phyloP scores from a whole-genome alignment of 2,329 filamentous ascomycete species.

The Thelonectria olida region DNA sequence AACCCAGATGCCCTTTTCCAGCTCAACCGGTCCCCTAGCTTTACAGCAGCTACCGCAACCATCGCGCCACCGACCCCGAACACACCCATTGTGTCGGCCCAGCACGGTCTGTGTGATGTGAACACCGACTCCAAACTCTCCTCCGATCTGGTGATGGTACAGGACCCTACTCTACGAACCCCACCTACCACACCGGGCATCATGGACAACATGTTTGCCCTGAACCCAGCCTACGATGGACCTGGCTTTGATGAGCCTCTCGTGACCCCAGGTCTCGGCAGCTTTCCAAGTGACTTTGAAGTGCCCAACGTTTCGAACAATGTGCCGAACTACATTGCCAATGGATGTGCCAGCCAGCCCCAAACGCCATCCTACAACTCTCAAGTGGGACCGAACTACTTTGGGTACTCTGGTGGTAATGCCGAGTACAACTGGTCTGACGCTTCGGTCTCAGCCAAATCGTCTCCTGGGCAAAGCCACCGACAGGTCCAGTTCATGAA shows the following conservation, averaged over 20 bases:
- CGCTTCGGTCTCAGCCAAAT: slow-evolving; percentile 48
- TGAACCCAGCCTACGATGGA: slow-evolving; percentile 52
- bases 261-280: slow-evolving; percentile 56
- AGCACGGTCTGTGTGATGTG: slow-evolving; percentile 51
- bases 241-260: slow-evolving; percentile 58
- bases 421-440: slow-evolving; percentile 63
- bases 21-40: slow-evolving; percentile 53
- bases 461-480: slow-evolving; percentile 45
- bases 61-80: slow-evolving; percentile 61
- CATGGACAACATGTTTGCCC: slow-evolving; percentile 51
- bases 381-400: slow-evolving; percentile 54
- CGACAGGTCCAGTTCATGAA: slow-evolving; percentile 48
- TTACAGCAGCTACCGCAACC: slow-evolving; percentile 48
- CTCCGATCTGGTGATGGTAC: slow-evolving; percentile 42
- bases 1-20: slow-evolving; percentile 57
- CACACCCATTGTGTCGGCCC: slow-evolving; percentile 54
- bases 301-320: slow-evolving; percentile 50
- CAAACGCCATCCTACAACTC: slow-evolving; percentile 58
- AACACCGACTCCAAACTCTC: slow-evolving; percentile 44
- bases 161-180: slow-evolving; percentile 59
- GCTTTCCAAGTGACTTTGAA: slow-evolving; percentile 58
- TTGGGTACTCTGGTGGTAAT: slow-evolving; percentile 48
- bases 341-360: slow-evolving; percentile 54
- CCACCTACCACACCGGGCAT: slow-evolving; percentile 63
- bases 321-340: slow-evolving; percentile 56